A percentile compares a stretch with the other conserved stretches of the same genome.
phyloP scores from a whole-genome alignment of 352 stramenopile genomes.

The Phytophthora rubi region DNA sequence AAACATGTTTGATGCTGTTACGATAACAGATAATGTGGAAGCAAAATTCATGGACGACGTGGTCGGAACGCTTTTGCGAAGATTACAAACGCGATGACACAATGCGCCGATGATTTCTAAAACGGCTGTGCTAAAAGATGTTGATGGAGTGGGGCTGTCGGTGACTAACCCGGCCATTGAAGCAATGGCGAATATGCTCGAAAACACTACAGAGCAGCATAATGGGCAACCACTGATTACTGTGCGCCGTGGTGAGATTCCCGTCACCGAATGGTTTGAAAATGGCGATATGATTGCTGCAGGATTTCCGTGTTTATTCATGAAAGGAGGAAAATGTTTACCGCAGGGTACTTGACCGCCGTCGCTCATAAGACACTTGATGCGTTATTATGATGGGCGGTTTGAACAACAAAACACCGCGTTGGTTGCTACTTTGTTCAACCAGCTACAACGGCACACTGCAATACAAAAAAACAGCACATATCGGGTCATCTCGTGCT shows the following conservation, averaged over 20 bases:
- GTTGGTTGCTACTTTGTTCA: conserved; percentile 5
- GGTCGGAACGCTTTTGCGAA: no score
- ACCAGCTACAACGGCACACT: conserved; percentile 5
- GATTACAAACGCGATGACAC: no score
- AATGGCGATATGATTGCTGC: conserved; percentile 18
- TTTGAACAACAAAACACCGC: conserved; percentile 8
- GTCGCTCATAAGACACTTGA: neutral
- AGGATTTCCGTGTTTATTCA: conserved; percentile 10
- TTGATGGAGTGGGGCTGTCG: no score
- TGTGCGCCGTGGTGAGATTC: no score
- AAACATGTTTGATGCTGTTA: no score
- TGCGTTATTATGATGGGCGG: conserved; percentile 9
- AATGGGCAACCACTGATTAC: no score
- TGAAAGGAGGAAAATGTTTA: conserved; percentile 1
- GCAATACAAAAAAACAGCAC: conserved; percentile 1
- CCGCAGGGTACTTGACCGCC: neutral
- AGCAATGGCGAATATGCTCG: no score
- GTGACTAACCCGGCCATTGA: no score
- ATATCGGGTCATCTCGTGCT: neutral
- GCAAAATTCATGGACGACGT: no score
- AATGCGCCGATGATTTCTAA: no score
- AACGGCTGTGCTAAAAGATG: no score
- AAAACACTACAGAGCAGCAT: neutral
- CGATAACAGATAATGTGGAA: no score
- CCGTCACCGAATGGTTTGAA: conserved; percentile 6